A percentile compares a stretch with the other conserved stretches of the same genome.
These are phyloP conservation scores for Arabis alpina DNA, from an alignment of 345 rosid species.

Conservation along the genomic window DNA sequence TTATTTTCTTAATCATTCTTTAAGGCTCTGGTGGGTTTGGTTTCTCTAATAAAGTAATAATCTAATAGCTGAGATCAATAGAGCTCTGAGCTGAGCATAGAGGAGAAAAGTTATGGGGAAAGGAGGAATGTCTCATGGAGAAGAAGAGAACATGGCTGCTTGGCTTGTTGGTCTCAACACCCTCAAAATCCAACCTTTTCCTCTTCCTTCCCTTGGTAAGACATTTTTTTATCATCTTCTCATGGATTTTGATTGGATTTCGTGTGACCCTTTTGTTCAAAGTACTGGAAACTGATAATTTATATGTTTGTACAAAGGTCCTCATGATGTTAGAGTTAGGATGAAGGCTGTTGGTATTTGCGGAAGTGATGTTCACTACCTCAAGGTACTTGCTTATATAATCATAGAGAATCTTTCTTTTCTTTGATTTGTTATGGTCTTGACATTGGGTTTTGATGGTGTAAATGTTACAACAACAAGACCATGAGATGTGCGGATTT, in stretches of 20 bases:
- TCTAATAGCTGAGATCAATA: constrained; percentile 1
- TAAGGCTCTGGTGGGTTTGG: constrained; percentile 24
- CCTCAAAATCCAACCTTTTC: constrained; percentile 83
- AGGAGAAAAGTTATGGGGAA: constrained; percentile 51
- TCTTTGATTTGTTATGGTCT: constrained; percentile 12
- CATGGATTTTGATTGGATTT: not conserved
- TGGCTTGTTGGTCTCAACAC: constrained; percentile 79
- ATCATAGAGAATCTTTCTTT: not conserved
- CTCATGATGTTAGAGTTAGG: constrained; percentile 76
- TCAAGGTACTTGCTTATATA: constrained; percentile 57
- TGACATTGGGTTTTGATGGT: constrained; percentile 5
- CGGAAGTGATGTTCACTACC: constrained; percentile 95
- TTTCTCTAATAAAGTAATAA: constrained; percentile 2
- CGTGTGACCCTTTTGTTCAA: constrained; percentile 8
- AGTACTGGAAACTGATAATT: constrained; percentile 18
- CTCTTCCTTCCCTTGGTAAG: constrained; percentile 75
- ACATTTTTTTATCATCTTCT: not conserved
- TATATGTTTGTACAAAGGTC: constrained; percentile 48
- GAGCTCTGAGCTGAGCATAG: constrained; percentile 20
- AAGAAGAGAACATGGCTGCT: constrained; percentile 85
- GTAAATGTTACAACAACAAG: constrained; percentile 41
- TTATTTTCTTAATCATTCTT: constrained; percentile 18
- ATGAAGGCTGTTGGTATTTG: constrained; percentile 94
- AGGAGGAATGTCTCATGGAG: constrained; percentile 72
- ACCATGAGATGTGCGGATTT: constrained; percentile 78